Percentiles rank a stretch among this genome's conserved stretches.
phyloP scores from a whole-genome alignment of 257 asterid species.

The Fraxinus anomala region DNA sequence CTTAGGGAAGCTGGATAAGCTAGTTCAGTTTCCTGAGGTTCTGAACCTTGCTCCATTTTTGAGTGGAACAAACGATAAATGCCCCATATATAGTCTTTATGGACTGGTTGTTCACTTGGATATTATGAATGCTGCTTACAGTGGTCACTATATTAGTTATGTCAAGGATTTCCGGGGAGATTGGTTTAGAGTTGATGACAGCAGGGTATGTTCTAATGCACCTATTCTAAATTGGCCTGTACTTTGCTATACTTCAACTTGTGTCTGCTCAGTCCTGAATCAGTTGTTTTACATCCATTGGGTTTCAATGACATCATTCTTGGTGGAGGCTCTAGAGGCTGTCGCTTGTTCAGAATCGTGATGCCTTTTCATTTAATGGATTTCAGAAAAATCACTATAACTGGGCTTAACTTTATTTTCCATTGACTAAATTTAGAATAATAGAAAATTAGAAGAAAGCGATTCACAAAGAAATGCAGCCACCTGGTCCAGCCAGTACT shows the following conservation, averaged over 20 bases:
- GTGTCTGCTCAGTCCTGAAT: too few species aligned
- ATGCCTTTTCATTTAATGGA: background rate
- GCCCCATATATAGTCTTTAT: slow-evolving; percentile 42
- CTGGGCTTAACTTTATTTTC: background rate
- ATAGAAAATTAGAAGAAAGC: background rate
- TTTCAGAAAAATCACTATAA: background rate
- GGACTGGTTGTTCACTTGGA: slow-evolving; percentile 55
- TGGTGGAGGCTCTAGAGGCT: background rate
- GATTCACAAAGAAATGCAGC: background rate
- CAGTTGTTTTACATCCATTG: background rate
- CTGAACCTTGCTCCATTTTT: slow-evolving; percentile 52
- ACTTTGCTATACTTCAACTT: slow-evolving; percentile 4
- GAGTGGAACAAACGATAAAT: slow-evolving; percentile 43
- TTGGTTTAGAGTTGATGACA: slow-evolving; percentile 53
- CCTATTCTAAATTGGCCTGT: background rate
- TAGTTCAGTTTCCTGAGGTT: slow-evolving; percentile 44
- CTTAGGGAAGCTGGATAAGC: slow-evolving; percentile 48
- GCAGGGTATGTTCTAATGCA: slow-evolving; percentile 39
- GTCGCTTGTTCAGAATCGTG: background rate
- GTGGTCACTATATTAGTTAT: slow-evolving; percentile 57
- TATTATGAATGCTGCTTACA: slow-evolving; percentile 42
- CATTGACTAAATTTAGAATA: background rate
- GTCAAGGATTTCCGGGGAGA: slow-evolving; percentile 44
- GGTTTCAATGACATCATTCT: background rate
- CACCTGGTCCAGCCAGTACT: background rate